Base-by-base conservation (phyloP, 148 eudicot species). In the Oxyria digyna region DNA sequence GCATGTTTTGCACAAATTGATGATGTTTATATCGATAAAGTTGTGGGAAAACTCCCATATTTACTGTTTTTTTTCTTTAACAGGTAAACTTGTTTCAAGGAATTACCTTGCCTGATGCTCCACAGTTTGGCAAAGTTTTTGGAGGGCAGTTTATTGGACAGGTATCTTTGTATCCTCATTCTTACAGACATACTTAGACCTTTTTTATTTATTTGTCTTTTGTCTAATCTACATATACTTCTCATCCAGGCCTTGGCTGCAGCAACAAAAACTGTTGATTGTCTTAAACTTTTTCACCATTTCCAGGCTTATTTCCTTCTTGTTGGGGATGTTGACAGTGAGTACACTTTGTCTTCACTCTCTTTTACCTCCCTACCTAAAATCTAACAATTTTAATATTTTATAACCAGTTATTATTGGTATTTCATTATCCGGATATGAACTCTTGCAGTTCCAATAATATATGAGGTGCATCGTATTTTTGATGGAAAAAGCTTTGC, bases 141-240 rank as follows among this genome's bases (percentile, higher is more conserved):
- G 99, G 99, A 48, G 99, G 99, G 71, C 96, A 95, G 69, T 95
- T 95, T 74, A 74, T 95, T 10, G 99, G 94, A 67, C 99, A 95
- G 96, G 99, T 79, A 87, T 55, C 64, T 26, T 75, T 65, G 18
- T 46, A 68, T 35, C 6, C 63, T 9, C 62, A 23, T 23, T 54
- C 32, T 11, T 54, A 26, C 29, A 54, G 62, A 31, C 14, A 59
- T 59, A 59, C 35, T 59, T 59, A 18, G 37, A 29, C 10, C 29
- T 5, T 59, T 59, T 21, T 15, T 29, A n/a, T n/a, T n/a, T n/a
- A n/a, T n/a, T 59, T 59, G 13, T 59, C 37, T 31, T 31, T 29
- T 29, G 38, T 29, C 65, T 59, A 29, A 59, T 14, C 9, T 29
- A 59, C 12, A 29, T 27, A 27, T 57, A 27, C 35, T 57, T 59